A percentile compares a stretch with the other conserved stretches of the same genome.
Evolutionary conservation across 805 yeast genomes (phyloP).

Genomic region (Torulaspora franciscae): DNA sequence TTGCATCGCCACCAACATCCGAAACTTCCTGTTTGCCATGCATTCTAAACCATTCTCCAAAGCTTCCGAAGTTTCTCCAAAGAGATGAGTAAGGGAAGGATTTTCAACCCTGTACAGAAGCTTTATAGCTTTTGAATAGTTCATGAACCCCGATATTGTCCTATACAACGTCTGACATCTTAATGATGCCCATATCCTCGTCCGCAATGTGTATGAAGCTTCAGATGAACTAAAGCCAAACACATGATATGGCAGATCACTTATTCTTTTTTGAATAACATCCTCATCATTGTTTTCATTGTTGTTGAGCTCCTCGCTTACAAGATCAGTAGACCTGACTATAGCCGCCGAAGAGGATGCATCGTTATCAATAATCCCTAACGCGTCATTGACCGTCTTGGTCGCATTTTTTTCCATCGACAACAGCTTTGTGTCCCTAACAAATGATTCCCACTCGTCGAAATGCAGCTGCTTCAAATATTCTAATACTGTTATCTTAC

Average conservation of each 20-base stretch:
- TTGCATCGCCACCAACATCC: constrained; percentile 83
- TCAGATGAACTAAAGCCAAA: constrained; percentile 67
- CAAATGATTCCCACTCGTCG: constrained; percentile 77
- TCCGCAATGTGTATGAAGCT: constrained; percentile 59
- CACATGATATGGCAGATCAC: constrained; percentile 65
- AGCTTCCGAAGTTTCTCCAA: constrained; percentile 47
- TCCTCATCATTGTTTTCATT: constrained; percentile 2
- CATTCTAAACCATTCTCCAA: constrained; percentile 61
- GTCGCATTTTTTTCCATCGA: constrained; percentile 47
- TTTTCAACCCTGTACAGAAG: constrained; percentile 64
- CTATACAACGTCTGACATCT: constrained; percentile 80
- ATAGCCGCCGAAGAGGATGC: constrained; percentile 7
- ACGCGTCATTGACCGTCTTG: constrained; percentile 3
- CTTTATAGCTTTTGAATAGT: constrained; percentile 68
- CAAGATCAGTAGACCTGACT: constrained; percentile 27
- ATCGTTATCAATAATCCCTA: not conserved
- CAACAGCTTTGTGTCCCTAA: constrained; percentile 64
- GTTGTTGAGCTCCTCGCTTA: constrained; percentile 27
- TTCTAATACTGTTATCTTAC: constrained; percentile 67
- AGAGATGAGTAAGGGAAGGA: constrained; percentile 46
- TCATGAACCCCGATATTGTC: constrained; percentile 79
- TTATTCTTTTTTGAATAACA: constrained; percentile 41
- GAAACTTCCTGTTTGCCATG: constrained; percentile 76
- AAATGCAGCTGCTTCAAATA: constrained; percentile 69
- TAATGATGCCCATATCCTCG: constrained; percentile 83